Percentiles rank a stretch among this genome's conserved stretches.
Evolutionary conservation across 345 rosid genomes (phyloP).

Genomic region (Citrus glauca): DNA sequence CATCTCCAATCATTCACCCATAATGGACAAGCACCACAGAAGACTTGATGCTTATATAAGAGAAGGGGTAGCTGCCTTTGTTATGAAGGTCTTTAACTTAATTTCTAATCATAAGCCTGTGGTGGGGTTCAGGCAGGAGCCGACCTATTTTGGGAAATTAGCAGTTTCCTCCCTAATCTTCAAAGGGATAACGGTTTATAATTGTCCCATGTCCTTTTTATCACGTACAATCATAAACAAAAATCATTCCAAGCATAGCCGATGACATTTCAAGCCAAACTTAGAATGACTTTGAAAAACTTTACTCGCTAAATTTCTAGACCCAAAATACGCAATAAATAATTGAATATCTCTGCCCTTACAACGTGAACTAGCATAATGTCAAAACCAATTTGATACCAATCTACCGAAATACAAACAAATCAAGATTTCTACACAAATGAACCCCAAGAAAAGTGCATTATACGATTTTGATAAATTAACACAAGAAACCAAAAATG

Average conservation of each 20-base stretch:
- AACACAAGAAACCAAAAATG: background rate
- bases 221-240: background rate
- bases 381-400: background rate
- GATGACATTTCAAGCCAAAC: background rate
- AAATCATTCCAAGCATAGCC: background rate
- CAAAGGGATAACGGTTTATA: background rate
- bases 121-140: background rate
- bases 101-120: background rate
- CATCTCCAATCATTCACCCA: background rate
- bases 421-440: background rate
- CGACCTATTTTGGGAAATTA: background rate
- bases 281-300: background rate
- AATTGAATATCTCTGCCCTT: background rate
- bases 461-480: too few relatives aligned
- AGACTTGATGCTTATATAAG: background rate
- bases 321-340: background rate
- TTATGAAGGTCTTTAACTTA: background rate
- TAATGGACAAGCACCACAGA: background rate
- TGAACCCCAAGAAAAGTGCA: background rate
- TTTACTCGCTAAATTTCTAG: background rate
- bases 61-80: background rate
- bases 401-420: background rate
- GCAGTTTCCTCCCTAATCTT: background rate
- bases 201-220: background rate
- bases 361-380: background rate